These are phyloP conservation scores for Quercus ilex DNA, from an alignment of 306 rosid genomes.

Conservation along the genomic window DNA sequence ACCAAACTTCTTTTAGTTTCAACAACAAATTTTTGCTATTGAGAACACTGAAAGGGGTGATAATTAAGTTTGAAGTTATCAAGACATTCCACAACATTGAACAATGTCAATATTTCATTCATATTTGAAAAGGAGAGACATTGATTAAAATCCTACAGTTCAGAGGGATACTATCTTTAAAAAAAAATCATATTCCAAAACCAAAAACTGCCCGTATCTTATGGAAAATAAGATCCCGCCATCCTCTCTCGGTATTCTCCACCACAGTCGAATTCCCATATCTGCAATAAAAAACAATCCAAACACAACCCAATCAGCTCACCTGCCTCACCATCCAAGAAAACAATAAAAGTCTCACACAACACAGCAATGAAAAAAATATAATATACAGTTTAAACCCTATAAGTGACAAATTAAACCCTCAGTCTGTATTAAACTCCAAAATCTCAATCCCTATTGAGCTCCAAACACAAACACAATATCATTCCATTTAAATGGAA, in stretches of 20 bases:
- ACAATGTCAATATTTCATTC: conserved; percentile 23
- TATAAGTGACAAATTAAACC: no score
- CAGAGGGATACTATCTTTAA: background rate
- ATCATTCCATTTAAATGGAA: no score
- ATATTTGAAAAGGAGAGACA: conserved; percentile 19
- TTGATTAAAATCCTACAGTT: conserved; percentile 18
- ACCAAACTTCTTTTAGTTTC: background rate
- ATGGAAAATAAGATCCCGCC: conserved; percentile 96
- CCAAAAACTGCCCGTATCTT: conserved; percentile 95
- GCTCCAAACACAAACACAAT: no score
- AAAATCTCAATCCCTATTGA: no score
- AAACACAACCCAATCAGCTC: background rate
- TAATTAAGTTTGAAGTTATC: background rate
- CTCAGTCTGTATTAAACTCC: no score
- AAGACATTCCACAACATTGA: conserved; percentile 30
- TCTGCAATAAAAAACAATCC: conserved; percentile 36
- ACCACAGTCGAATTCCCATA: conserved; percentile 94
- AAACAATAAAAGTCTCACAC: background rate
- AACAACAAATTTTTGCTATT: background rate
- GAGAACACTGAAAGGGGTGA: background rate
- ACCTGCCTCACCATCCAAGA: background rate
- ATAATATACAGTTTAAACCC: no score
- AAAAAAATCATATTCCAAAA: conserved; percentile 63
- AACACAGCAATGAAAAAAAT: background rate
- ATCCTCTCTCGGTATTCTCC: conserved; percentile 97